phyloP scores from a whole-genome alignment of 2,329 filamentous ascomycete species.

The Claviceps pazoutovae region DNA sequence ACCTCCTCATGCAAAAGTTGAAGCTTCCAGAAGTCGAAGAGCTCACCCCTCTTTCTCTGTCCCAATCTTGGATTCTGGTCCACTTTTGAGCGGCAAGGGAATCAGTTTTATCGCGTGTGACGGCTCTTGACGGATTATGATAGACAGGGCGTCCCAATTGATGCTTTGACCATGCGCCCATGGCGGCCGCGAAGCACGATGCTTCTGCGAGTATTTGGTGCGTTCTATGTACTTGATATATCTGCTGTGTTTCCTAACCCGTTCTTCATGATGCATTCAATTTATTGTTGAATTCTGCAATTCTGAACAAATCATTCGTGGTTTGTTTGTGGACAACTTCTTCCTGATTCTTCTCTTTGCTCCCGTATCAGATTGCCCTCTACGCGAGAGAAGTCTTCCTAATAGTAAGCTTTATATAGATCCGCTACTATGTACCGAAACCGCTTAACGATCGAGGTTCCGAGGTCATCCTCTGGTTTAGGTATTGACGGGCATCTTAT shows the following conservation, averaged over 20 bases:
- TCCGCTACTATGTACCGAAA: neutral
- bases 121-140: too few species aligned
- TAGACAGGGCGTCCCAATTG: too few species aligned
- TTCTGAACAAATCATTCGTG: constrained; percentile 23
- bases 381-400: neutral
- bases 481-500: constrained; percentile 6
- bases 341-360: neutral
- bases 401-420: neutral
- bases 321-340: constrained; percentile 19
- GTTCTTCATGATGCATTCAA: constrained; percentile 21
- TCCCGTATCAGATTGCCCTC: too few species aligned
- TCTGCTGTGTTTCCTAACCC: neutral
- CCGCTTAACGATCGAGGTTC: neutral
- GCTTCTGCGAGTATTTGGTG: neutral
- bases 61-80: neutral
- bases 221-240: neutral
- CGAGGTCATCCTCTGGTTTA: neutral
- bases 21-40: too few species aligned
- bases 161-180: too few species aligned
- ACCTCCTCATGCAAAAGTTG: too few species aligned
- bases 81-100: neutral
- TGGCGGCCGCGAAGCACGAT: too few species aligned
- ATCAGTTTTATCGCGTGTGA: too few species aligned
- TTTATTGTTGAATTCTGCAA: constrained; percentile 34
- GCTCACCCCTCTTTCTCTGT: neutral